Percentiles rank a stretch among this genome's conserved stretches.
Evolutionary conservation across 2,329 filamentous ascomycete species (phyloP).

Genomic region (Aspergillus oerlinghausenensis): DNA sequence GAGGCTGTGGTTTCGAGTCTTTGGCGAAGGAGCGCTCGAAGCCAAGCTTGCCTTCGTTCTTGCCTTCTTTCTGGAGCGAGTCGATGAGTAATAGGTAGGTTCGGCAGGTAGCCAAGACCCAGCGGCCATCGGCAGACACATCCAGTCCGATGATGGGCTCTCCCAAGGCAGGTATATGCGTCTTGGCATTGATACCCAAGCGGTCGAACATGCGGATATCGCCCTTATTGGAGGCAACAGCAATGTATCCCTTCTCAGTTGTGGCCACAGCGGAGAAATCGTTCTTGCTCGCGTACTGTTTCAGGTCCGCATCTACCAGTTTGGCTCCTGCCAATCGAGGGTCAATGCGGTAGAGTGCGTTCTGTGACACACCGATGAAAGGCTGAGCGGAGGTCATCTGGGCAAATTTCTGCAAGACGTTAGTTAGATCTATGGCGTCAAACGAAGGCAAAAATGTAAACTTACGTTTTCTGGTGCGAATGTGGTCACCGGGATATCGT

Average conservation of each 20-base stretch:
- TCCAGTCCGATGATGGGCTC: constrained; percentile 94
- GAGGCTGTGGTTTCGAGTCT: constrained; percentile 87
- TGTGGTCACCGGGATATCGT: constrained; percentile 86
- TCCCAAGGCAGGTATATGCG: constrained; percentile 88
- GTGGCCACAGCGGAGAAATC: constrained; percentile 93
- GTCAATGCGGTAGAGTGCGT: constrained; percentile 89
- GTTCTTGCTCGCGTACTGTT: constrained; percentile 96
- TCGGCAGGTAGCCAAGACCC: constrained; percentile 88
- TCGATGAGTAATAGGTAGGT: constrained; percentile 95
- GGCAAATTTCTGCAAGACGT: constrained; percentile 68
- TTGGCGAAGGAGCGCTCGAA: constrained; percentile 93
- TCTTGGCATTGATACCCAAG: constrained; percentile 95
- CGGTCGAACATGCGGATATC: constrained; percentile 96
- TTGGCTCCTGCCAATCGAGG: constrained; percentile 87
- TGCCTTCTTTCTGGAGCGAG: constrained; percentile 81
- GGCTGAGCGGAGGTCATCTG: constrained; percentile 96
- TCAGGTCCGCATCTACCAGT: constrained; percentile 85
- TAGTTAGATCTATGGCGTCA: constrained; percentile 18
- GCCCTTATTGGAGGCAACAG: constrained; percentile 95
- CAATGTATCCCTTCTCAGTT: constrained; percentile 93
- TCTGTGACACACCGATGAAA: constrained; percentile 87
- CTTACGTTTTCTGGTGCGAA: constrained; percentile 82
- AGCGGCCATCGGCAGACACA: constrained; percentile 90
- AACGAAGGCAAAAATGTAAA: constrained; percentile 4
- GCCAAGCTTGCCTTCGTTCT: constrained; percentile 96